Evolutionary conservation across 495 filamentous ascomycete species (phyloP).

Genomic region (Haplographium delicatum): DNA sequence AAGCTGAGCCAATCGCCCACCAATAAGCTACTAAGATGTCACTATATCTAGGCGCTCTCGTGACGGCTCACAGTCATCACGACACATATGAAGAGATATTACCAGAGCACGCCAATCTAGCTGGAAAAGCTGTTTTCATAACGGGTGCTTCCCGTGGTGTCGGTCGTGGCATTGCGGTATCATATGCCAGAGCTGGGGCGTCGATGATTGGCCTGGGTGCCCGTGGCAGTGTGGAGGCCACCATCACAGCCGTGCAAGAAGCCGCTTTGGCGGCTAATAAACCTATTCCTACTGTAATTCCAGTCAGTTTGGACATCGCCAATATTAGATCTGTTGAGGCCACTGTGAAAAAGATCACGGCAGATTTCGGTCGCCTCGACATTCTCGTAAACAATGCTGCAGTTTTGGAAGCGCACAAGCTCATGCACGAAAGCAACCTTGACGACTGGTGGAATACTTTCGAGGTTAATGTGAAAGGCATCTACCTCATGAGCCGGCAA

Average conservation of each 20-base stretch:
- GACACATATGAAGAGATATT: conserved; percentile 48
- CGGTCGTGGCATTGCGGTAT: conserved; percentile 37
- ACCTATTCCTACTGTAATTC: conserved; percentile 28
- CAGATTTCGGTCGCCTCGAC: conserved; percentile 41
- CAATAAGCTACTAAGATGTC: too few species aligned
- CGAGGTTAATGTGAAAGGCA: conserved; percentile 39
- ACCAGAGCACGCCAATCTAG: conserved; percentile 21
- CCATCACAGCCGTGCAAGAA: conserved; percentile 28
- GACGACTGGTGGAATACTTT: conserved; percentile 34
- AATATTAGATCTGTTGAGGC: conserved; percentile 32
- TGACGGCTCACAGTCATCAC: too few species aligned
- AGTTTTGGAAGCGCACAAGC: conserved; percentile 27
- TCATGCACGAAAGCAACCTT: conserved; percentile 30
- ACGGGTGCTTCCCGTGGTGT: conserved; percentile 45
- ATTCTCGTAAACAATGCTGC: conserved; percentile 58
- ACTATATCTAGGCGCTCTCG: too few species aligned
- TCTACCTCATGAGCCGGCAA: conserved; percentile 33
- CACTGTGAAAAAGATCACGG: conserved; percentile 31
- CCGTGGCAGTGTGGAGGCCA: conserved; percentile 31
- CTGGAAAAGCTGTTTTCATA: conserved; percentile 36
- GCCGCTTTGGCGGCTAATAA: conserved; percentile 33
- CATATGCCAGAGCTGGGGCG: conserved; percentile 39
- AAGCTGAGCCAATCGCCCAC: too few species aligned
- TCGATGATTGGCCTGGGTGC: conserved; percentile 34
- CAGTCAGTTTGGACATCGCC: conserved; percentile 36